Conservation (phyloP, 129 eudicot species). For the Pseudognaphalium luteoalbum region DNA sequence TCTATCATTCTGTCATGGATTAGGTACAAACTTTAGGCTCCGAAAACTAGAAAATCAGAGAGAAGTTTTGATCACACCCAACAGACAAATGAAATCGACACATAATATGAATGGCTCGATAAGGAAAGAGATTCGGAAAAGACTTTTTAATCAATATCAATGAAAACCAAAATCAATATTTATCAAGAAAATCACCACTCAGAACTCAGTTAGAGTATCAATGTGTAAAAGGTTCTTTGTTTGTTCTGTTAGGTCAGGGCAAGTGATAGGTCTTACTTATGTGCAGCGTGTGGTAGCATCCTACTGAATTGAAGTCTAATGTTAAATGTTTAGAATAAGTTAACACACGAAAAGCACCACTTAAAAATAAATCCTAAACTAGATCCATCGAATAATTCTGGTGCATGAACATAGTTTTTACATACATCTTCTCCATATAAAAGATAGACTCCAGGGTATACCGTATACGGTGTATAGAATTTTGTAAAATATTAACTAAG, state of each 20-base stretch:
- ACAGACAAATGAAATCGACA: neutral
- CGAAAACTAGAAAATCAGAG: slow-evolving; percentile 6
- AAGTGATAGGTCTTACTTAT: neutral
- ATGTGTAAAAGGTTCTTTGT: neutral
- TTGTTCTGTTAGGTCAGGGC: neutral
- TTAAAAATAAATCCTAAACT: neutral
- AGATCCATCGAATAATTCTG: neutral
- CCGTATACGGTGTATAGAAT: neutral
- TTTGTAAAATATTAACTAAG: neutral
- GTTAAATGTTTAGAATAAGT: neutral
- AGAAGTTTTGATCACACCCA: neutral
- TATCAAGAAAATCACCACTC: neutral
- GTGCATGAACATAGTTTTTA: neutral
- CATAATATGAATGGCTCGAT: neutral
- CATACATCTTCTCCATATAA: neutral
- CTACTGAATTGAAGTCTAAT: neutral
- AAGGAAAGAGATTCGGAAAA: neutral
- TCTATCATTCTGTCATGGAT: slow-evolving; percentile 14
- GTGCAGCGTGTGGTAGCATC: slow-evolving; percentile 5
- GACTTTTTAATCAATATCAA: neutral
- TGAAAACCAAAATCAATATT: neutral
- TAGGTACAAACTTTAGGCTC: slow-evolving; percentile 5
- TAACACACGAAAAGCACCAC: neutral
- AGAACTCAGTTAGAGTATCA: neutral
- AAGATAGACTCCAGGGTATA: neutral